These are phyloP conservation scores for Cercospora sojina DNA, from an alignment of 2,329 filamentous ascomycete species.

Conservation along the genomic window DNA sequence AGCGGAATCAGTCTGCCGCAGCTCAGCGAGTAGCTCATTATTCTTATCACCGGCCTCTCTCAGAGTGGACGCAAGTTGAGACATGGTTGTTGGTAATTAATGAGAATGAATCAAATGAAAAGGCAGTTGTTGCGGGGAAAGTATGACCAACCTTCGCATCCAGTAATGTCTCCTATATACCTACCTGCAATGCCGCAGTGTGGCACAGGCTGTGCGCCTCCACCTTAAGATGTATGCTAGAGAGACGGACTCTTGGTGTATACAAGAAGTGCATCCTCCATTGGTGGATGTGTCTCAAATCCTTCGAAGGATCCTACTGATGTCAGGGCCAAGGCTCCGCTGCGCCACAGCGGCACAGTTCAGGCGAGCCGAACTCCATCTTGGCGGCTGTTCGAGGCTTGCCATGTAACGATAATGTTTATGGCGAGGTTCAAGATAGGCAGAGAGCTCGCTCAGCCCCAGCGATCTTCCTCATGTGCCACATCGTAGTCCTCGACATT, in stretches of 20 bases:
- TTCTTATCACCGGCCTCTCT: constrained; percentile 31
- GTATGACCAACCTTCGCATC: constrained; percentile 11
- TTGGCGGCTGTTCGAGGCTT: neutral
- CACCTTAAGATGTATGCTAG: constrained; percentile 2
- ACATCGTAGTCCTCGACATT: constrained; percentile 21
- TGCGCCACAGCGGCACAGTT: constrained; percentile 11
- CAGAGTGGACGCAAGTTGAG: constrained; percentile 20
- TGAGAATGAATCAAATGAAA: neutral
- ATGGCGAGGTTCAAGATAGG: neutral
- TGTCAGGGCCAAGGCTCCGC: constrained; percentile 4
- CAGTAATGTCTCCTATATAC: constrained; percentile 14
- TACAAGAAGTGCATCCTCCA: constrained; percentile 1
- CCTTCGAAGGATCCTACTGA: constrained; percentile 11
- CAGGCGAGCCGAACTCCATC: constrained; percentile 2
- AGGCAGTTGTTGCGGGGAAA: neutral
- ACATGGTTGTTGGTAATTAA: constrained; percentile 15
- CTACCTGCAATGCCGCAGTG: constrained; percentile 9
- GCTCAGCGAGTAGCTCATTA: constrained; percentile 45
- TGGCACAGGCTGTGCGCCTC: constrained; percentile 2
- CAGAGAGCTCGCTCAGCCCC: constrained; percentile 14
- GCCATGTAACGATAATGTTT: neutral
- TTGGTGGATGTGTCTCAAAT: neutral
- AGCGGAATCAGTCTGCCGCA: constrained; percentile 54
- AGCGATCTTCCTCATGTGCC: constrained; percentile 30
- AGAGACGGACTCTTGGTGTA: neutral